phyloP scores from a whole-genome alignment of 2,329 filamentous ascomycete species.

The Hypoxylon sp. region DNA sequence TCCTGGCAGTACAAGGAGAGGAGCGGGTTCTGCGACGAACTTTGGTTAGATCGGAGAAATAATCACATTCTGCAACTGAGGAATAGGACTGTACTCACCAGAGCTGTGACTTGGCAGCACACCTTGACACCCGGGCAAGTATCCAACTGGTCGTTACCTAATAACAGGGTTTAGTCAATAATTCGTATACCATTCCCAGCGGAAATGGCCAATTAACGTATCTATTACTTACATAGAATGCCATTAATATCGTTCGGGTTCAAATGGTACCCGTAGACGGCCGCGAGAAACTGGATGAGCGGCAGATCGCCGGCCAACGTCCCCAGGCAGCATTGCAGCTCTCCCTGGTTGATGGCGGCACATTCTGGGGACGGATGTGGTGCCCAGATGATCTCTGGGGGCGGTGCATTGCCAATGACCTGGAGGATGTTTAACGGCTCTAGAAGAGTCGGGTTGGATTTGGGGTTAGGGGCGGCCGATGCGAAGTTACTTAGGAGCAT shows the following conservation, averaged over 20 bases:
- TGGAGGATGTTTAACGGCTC: slow-evolving; percentile 43
- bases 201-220: not conserved
- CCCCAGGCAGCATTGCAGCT: slow-evolving; percentile 53
- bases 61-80: not conserved
- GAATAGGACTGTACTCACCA: slow-evolving; percentile 47
- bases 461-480: slow-evolving; percentile 19
- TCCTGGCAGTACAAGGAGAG: slow-evolving; percentile 53
- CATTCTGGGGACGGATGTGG: slow-evolving; percentile 50
- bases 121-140: slow-evolving; percentile 52
- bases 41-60: slow-evolving; percentile 6
- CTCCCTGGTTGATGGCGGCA: slow-evolving; percentile 48
- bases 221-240: slow-evolving; percentile 49
- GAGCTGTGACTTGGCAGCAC: slow-evolving; percentile 53
- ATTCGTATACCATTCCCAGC: not conserved
- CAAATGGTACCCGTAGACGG: slow-evolving; percentile 50
- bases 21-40: slow-evolving; percentile 49
- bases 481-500: slow-evolving; percentile 5
- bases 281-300: slow-evolving; percentile 51
- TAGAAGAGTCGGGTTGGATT: slow-evolving; percentile 25
- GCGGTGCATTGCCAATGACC: slow-evolving; percentile 46
- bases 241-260: slow-evolving; percentile 54
- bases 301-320: slow-evolving; percentile 50
- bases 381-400: slow-evolving; percentile 49
- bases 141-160: slow-evolving; percentile 48
- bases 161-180: not conserved